phyloP scores from a whole-genome alignment of 495 filamentous ascomycete genomes.

The Hyaloscypha bicolor region DNA sequence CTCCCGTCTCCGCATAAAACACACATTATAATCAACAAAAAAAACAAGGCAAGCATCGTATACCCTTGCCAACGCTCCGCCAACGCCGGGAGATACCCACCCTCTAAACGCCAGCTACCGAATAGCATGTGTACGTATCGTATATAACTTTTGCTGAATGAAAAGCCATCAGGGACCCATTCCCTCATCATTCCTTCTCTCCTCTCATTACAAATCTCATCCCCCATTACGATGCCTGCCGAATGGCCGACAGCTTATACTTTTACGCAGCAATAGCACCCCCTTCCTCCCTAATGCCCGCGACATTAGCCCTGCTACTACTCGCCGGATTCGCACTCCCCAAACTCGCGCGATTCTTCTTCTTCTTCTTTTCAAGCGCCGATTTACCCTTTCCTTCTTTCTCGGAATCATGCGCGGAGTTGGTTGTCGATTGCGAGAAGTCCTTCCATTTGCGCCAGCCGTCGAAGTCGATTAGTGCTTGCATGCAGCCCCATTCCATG shows the following conservation, averaged over 20 bases:
- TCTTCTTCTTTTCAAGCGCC: constrained; percentile 19
- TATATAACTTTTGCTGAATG: not conserved
- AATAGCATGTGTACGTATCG: not conserved
- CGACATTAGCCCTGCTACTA: not conserved
- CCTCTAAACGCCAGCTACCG: not conserved
- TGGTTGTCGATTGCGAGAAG: constrained; percentile 45
- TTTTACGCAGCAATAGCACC: not conserved
- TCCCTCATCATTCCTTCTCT: not conserved
- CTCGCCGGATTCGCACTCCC: constrained; percentile 11
- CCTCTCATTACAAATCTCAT: not conserved
- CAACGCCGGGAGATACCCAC: not conserved
- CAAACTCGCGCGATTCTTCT: constrained; percentile 23
- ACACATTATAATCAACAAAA: not conserved
- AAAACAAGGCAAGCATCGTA: not conserved
- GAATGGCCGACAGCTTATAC: too few relatives aligned
- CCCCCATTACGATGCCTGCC: too few relatives aligned
- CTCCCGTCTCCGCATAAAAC: not conserved
- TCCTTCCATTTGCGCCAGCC: constrained; percentile 98
- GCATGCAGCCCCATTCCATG: constrained; percentile 99
- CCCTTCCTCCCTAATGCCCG: constrained; percentile 19
- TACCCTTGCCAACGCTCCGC: not conserved
- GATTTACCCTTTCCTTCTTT: constrained; percentile 12
- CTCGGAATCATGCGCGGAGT: constrained; percentile 1
- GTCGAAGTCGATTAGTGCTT: constrained; percentile 97
- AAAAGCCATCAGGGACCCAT: too few relatives aligned